These are phyloP conservation scores for Trichophyton schoenleinii DNA, from an alignment of 2,329 filamentous ascomycete species.

Conservation along the genomic window DNA sequence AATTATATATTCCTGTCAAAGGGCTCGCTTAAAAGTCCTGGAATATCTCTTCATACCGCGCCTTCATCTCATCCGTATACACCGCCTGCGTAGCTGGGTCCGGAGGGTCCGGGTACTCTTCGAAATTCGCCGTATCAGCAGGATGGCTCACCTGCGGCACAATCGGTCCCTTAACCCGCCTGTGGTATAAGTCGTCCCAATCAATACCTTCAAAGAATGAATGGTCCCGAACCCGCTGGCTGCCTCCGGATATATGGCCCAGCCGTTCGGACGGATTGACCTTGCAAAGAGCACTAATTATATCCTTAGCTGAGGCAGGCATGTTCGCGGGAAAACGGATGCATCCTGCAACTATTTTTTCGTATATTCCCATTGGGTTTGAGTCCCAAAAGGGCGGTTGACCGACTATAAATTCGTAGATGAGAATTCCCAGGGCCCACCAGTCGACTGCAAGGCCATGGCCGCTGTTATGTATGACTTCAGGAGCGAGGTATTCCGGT, in stretches of 20 bases:
- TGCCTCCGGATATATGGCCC: slow-evolving; percentile 50
- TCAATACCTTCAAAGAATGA: slow-evolving; percentile 50
- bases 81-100: slow-evolving; percentile 39
- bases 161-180: slow-evolving; percentile 48
- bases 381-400: slow-evolving; percentile 58
- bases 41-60: slow-evolving; percentile 49
- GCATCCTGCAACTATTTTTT: slow-evolving; percentile 53
- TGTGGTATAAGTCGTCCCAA: slow-evolving; percentile 52
- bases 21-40: slow-evolving; percentile 42
- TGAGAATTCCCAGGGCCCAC: slow-evolving; percentile 56
- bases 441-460: slow-evolving; percentile 56
- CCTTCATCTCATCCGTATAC: slow-evolving; percentile 49
- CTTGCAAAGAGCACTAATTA: slow-evolving; percentile 50
- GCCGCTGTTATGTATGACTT: slow-evolving; percentile 53
- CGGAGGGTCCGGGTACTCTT: slow-evolving; percentile 48
- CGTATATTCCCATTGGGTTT: slow-evolving; percentile 57
- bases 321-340: slow-evolving; percentile 50
- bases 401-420: slow-evolving; percentile 55
- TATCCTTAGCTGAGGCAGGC: slow-evolving; percentile 46
- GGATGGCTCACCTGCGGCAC: slow-evolving; percentile 48
- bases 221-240: slow-evolving; percentile 47
- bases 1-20: not conserved
- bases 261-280: slow-evolving; percentile 51
- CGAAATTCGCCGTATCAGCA: slow-evolving; percentile 52
- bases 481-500: slow-evolving; percentile 54